Evolutionary conservation across 148 eudicot species (phyloP), one percentile per base, ranked within the genome.

Genomic region (Simmondsia chinensis): DNA sequence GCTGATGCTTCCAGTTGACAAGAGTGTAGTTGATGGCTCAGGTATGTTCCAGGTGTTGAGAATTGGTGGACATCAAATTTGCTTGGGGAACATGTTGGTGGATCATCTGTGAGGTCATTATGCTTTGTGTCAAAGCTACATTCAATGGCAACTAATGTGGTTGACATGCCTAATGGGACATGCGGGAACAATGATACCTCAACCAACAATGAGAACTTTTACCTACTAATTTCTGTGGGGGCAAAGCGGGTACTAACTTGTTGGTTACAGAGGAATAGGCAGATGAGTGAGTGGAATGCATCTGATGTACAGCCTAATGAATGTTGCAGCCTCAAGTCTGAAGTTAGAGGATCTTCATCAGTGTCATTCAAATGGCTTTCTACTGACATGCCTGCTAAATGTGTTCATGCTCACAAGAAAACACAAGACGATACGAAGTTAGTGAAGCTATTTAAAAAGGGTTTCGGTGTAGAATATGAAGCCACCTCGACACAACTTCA

Each of bases 21-120:
- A 15, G 8, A 38, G 5, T n/a, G 11, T 33, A 5, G 41, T 33
- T 36, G 44, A 46, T 52, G 39, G 37, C 49, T 52, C 68, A 91
- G 99, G 77, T 82, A 72, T 71, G 63, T 42, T 54, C 56, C 65
- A 50, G 74, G 65, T 50, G 49, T 40, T 41, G 61, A 66, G 44
- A 68, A 69, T 53, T 91, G 99, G 95, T 64, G 75, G 32, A 39
- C 71, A 26, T 91, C 99, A 37, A 83, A 79, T 49, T 65, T 82
- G 64, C 89, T 91, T 30, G 99, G 99, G 46, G 99, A 82, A 46
- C 99, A 91, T 77, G 94, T 91, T 50, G 99, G 95, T 48, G 99
- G 99, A 60, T 91, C 99, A 30, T 88, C 96, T 46, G 96, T 91
- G 56, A 78, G 96, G 49, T 91, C 99, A 43, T 57, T 91, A 43